Evolutionary conservation across 148 eudicot species (phyloP).

Genomic region (Cornus kousa): DNA sequence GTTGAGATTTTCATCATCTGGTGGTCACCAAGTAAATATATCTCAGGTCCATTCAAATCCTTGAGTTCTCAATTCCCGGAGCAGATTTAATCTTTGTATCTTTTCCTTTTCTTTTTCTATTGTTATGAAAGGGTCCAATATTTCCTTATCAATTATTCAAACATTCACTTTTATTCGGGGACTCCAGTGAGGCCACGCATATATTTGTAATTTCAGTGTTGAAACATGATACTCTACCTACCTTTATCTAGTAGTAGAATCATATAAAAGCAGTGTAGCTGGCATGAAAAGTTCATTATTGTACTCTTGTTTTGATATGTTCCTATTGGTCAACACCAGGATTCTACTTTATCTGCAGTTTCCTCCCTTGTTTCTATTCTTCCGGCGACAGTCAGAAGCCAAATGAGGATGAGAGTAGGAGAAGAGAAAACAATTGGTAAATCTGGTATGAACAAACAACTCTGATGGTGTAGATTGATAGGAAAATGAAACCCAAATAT

Average conservation of each 20-base stretch:
- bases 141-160: too few relatives aligned
- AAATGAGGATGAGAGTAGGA: conserved; percentile 52
- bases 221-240: neutral
- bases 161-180: too few relatives aligned
- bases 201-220: neutral
- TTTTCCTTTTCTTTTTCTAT: neutral
- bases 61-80: neutral
- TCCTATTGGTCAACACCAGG: conserved; percentile 44
- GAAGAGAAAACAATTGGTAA: conserved; percentile 29
- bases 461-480: too few relatives aligned
- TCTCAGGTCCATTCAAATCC: conserved; percentile 54
- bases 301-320: conserved; percentile 8
- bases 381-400: conserved; percentile 54
- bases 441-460: conserved; percentile 36
- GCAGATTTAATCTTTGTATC: neutral
- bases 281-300: neutral
- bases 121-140: too few relatives aligned
- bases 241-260: too few relatives aligned
- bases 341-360: conserved; percentile 60
- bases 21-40: conserved; percentile 37
- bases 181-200: too few relatives aligned
- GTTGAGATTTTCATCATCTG: conserved; percentile 53
- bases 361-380: conserved; percentile 64
- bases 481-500: too few relatives aligned
- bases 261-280: neutral